phyloP scores from a whole-genome alignment of 192 early-diverging fungal species.

The Linnemannia elongata region DNA sequence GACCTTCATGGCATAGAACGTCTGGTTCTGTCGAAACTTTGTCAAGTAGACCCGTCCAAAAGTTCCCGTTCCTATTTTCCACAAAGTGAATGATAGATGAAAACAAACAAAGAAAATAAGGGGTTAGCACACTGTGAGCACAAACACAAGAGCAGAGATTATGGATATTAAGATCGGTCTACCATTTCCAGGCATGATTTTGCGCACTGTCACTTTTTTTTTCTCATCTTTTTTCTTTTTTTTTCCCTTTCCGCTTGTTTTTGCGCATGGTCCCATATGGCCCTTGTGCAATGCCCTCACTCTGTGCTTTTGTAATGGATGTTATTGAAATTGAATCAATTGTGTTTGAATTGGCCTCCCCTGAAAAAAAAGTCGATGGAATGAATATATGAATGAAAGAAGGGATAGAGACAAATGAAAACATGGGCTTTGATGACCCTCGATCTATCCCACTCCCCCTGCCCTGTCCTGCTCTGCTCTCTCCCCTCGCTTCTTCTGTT shows the following conservation, averaged over 20 bases:
- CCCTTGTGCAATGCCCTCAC: background rate
- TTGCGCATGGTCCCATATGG: background rate
- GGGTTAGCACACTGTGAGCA: background rate
- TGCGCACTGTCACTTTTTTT: slow-evolving; percentile 8
- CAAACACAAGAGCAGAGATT: background rate
- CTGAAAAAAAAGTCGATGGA: background rate
- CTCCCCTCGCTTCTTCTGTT: background rate
- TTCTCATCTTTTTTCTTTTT: slow-evolving; percentile 1
- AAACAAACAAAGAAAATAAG: background rate
- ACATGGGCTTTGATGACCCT: slow-evolving; percentile 1
- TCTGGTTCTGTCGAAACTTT: slow-evolving; percentile 71
- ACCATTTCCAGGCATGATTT: slow-evolving; percentile 5
- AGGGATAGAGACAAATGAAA: background rate
- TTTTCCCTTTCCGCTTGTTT: background rate
- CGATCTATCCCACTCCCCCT: background rate
- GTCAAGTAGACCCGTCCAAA: slow-evolving; percentile 96
- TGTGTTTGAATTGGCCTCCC: background rate
- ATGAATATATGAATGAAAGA: background rate
- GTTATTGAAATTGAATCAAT: background rate
- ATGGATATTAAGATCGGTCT: slow-evolving; percentile 1
- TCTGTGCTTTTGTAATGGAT: background rate
- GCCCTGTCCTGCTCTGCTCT: no score
- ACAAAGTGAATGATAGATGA: background rate
- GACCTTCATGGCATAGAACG: slow-evolving; percentile 90
- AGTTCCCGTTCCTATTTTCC: slow-evolving; percentile 89